A percentile compares a stretch with the other conserved stretches of the same genome.
phyloP scores from a whole-genome alignment of 768 basidiomycete species.

The Calocybe indica region DNA sequence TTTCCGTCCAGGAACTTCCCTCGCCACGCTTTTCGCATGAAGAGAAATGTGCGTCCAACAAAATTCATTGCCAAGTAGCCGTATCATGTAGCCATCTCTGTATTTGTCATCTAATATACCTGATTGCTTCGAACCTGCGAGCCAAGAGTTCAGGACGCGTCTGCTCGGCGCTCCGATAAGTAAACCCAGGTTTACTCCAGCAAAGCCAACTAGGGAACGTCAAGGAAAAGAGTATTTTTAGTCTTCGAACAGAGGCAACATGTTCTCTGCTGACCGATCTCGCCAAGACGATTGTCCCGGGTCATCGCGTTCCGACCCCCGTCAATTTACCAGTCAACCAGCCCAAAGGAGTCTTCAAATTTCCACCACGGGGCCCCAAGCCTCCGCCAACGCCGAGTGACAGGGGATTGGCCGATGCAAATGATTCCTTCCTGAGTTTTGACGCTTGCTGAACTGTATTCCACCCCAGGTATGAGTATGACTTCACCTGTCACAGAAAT shows the following conservation, averaged over 20 bases:
- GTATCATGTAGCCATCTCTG: background rate
- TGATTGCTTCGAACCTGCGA: too few species aligned
- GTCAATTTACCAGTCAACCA: slow-evolving; percentile 76
- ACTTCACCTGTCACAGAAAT: background rate
- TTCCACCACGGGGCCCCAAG: slow-evolving; percentile 52
- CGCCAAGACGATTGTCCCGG: background rate
- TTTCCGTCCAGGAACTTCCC: slow-evolving; percentile 26
- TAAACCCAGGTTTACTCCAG: too few species aligned
- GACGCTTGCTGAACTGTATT: slow-evolving; percentile 61
- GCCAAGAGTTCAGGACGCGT: too few species aligned
- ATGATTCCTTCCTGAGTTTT: slow-evolving; percentile 72
- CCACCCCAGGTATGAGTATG: slow-evolving; percentile 2
- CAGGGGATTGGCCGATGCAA: slow-evolving; percentile 75
- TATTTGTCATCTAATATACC: too few species aligned
- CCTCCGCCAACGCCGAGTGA: slow-evolving; percentile 60
- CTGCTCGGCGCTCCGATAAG: too few species aligned
- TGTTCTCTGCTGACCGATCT: too few species aligned
- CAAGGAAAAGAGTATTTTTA: too few species aligned
- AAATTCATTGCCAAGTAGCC: background rate
- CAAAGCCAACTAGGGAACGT: too few species aligned
- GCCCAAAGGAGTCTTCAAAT: slow-evolving; percentile 65
- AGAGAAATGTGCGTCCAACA: slow-evolving; percentile 10
- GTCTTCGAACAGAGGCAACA: too few species aligned
- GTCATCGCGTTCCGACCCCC: slow-evolving; percentile 51
- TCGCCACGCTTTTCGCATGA: slow-evolving; percentile 26